A percentile compares a stretch with the other conserved stretches of the same genome.
phyloP scores from a whole-genome alignment of 768 basidiomycete species.

The Sporobolomyces phaffii region DNA sequence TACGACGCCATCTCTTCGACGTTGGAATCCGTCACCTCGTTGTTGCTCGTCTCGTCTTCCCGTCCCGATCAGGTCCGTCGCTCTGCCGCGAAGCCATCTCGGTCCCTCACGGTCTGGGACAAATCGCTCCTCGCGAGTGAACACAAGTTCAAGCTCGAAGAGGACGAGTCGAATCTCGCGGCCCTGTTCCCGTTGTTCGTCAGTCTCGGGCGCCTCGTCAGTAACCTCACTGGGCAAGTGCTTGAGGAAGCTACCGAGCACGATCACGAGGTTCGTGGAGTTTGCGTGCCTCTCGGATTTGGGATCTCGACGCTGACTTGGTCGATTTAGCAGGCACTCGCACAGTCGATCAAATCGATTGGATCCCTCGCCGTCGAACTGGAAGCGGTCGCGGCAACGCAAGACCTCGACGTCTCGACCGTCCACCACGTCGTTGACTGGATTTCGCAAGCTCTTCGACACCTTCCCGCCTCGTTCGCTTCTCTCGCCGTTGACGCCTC shows the following conservation, averaged over 20 bases:
- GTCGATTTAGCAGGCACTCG: conserved; percentile 5
- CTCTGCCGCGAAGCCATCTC: conserved; percentile 14
- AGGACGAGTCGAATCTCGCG: conserved; percentile 24
- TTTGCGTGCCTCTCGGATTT: too few relatives aligned
- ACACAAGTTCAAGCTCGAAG: conserved; percentile 32
- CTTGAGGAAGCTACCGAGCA: background rate
- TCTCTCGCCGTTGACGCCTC: background rate
- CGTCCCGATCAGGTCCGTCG: conserved; percentile 6
- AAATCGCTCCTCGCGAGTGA: conserved; percentile 30
- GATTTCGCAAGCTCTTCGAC: conserved; percentile 53
- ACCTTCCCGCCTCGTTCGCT: conserved; percentile 8
- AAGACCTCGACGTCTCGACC: conserved; percentile 61
- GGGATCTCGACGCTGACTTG: background rate
- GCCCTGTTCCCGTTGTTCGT: conserved; percentile 23
- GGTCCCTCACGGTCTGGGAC: conserved; percentile 28
- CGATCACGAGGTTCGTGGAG: conserved; percentile 9
- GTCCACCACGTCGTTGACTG: conserved; percentile 58
- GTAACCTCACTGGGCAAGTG: background rate
- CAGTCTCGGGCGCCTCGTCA: conserved; percentile 15
- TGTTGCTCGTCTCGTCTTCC: background rate
- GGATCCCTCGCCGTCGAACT: conserved; percentile 50
- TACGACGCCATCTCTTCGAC: conserved; percentile 14
- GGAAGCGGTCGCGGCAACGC: conserved; percentile 48
- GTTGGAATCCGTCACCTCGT: conserved; percentile 15
- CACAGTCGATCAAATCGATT: conserved; percentile 42